Evolutionary conservation across 1,284 basidiomycete species (phyloP).

Genomic region (Meira miltonrushii): DNA sequence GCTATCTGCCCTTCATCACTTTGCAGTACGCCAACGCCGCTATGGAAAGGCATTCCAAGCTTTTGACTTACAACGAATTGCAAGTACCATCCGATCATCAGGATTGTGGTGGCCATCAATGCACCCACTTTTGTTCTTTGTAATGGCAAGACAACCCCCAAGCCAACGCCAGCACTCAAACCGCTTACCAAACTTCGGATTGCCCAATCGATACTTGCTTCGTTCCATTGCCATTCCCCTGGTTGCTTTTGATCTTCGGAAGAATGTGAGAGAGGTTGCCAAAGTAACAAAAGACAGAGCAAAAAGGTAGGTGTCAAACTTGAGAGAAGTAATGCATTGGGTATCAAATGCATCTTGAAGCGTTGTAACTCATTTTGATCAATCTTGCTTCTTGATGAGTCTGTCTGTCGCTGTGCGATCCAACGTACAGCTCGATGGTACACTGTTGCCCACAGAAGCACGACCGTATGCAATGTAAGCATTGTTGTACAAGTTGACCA

Average conservation of each 20-base stretch:
- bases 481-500: too few species aligned
- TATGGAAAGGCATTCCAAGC: conserved; percentile 8
- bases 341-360: conserved; percentile 2
- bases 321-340: conserved; percentile 15
- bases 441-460: too few species aligned
- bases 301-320: conserved; percentile 15
- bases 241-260: not conserved
- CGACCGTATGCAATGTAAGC: too few species aligned
- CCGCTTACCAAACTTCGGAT: conserved; percentile 22
- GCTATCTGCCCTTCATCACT: not conserved
- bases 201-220: conserved; percentile 15
- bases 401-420: too few species aligned
- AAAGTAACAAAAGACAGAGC: conserved; percentile 16
- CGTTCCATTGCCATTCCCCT: conserved; percentile 6
- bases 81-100: conserved; percentile 8
- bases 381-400: too few species aligned
- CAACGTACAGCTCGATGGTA: too few species aligned
- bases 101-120: not conserved
- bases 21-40: conserved; percentile 4
- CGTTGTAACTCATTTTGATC: too few species aligned
- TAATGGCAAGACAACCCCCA: conserved; percentile 7
- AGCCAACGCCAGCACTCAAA: conserved; percentile 19
- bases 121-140: conserved; percentile 3
- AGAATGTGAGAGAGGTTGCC: conserved; percentile 13
- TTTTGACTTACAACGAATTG: conserved; percentile 1